phyloP scores from a whole-genome alignment of 2,329 filamentous ascomycete genomes.

The Volutella citrinella region DNA sequence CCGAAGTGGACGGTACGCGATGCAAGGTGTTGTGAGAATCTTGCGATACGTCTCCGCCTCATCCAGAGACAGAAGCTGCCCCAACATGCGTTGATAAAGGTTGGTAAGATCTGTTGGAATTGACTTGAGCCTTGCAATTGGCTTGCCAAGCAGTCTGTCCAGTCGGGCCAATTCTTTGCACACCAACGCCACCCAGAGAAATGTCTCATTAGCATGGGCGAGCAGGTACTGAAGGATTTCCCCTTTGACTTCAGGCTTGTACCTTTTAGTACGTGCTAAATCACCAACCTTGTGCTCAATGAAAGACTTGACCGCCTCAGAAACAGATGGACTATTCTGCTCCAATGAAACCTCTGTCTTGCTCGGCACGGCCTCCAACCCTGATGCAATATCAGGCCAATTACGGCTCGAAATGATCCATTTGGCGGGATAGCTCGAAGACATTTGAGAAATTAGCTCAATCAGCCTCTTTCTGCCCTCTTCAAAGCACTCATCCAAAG shows the following conservation, averaged over 20 bases:
- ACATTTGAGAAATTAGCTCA: slow-evolving; percentile 14
- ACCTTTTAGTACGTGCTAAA: slow-evolving; percentile 19
- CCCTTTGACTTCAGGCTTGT: slow-evolving; percentile 6
- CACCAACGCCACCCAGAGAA: slow-evolving; percentile 25
- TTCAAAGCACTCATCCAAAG: slow-evolving; percentile 42
- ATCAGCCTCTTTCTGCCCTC: slow-evolving; percentile 30
- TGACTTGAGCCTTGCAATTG: slow-evolving; percentile 12
- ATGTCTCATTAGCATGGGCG: slow-evolving; percentile 34
- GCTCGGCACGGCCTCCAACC: neutral
- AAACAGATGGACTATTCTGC: slow-evolving; percentile 32
- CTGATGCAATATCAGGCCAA: slow-evolving; percentile 29
- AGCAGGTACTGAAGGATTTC: slow-evolving; percentile 16
- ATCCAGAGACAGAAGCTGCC: slow-evolving; percentile 25
- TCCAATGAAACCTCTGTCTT: slow-evolving; percentile 33
- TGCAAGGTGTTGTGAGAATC: slow-evolving; percentile 31
- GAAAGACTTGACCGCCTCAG: slow-evolving; percentile 34
- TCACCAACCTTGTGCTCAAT: slow-evolving; percentile 33
- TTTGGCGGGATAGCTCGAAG: slow-evolving; percentile 24
- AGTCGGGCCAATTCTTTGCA: slow-evolving; percentile 14
- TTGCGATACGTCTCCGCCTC: slow-evolving; percentile 29
- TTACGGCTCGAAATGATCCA: slow-evolving; percentile 46
- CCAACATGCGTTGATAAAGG: slow-evolving; percentile 39
- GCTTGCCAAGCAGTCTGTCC: slow-evolving; percentile 4
- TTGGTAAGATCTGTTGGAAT: slow-evolving; percentile 32
- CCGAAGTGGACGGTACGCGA: slow-evolving; percentile 34